Conservation (phyloP, 192 early-diverging fungal species). For the Coemansia sp. region DNA sequence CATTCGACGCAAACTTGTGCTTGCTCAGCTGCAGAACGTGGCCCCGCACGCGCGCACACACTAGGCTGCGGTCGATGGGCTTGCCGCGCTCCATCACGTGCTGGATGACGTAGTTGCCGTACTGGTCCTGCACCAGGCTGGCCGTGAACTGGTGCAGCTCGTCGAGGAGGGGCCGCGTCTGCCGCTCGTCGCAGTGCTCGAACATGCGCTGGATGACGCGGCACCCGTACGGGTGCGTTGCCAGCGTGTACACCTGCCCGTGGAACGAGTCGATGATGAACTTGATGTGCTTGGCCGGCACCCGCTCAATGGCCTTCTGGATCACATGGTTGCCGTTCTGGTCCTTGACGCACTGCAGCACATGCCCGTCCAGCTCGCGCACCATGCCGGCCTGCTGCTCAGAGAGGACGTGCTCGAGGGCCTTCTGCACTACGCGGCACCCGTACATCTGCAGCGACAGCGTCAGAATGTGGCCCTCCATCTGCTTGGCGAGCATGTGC, state of each 20-base stretch:
- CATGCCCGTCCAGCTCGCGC: slow-evolving; percentile 89
- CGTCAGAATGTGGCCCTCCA: slow-evolving; percentile 93
- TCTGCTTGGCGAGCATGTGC: slow-evolving; percentile 86
- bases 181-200: slow-evolving; percentile 94
- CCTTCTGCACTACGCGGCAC: slow-evolving; percentile 98
- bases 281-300: slow-evolving; percentile 86
- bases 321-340: slow-evolving; percentile 99
- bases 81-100: slow-evolving; percentile 95
- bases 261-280: slow-evolving; percentile 98
- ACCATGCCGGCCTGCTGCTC: slow-evolving; percentile 92
- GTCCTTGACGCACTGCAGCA: slow-evolving; percentile 98
- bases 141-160: slow-evolving; percentile 92
- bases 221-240: slow-evolving; percentile 98
- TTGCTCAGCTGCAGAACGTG: slow-evolving; percentile 91
- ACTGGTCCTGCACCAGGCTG: slow-evolving; percentile 95
- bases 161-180: slow-evolving; percentile 80
- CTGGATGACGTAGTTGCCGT: slow-evolving; percentile 99
- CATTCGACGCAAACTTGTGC: slow-evolving; percentile 99
- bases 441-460: slow-evolving; percentile 99
- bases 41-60: slow-evolving; percentile 87
- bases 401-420: slow-evolving; percentile 86
- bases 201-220: slow-evolving; percentile 99
- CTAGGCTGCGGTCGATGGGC: slow-evolving; percentile 79
- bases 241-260: slow-evolving; percentile 92
- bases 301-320: slow-evolving; percentile 98